These are phyloP conservation scores for Pholiota microspora DNA, from an alignment of 768 basidiomycete genomes.

Conservation along the genomic window DNA sequence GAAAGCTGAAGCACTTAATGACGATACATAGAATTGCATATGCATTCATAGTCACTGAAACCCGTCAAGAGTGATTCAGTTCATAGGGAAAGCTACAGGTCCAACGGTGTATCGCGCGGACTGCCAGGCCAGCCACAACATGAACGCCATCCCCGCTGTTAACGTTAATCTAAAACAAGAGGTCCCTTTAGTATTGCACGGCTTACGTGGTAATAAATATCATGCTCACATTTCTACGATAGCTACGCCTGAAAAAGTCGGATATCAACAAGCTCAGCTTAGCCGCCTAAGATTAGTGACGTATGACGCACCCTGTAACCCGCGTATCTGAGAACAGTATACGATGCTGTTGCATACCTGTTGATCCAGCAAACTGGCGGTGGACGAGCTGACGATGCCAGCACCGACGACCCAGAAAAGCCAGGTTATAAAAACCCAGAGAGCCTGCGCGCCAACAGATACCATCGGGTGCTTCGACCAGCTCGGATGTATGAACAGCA, in stretches of 20 bases:
- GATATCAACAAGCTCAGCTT: neutral
- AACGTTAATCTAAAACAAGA: slow-evolving; percentile 36
- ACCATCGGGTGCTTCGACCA: slow-evolving; percentile 53
- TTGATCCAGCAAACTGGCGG: slow-evolving; percentile 41
- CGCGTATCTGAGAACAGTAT: slow-evolving; percentile 57
- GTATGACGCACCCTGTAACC: slow-evolving; percentile 43
- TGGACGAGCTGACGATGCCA: slow-evolving; percentile 46
- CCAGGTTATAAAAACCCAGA: slow-evolving; percentile 62
- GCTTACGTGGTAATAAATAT: too few relatives aligned
- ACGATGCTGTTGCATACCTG: slow-evolving; percentile 41
- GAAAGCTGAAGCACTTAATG: neutral
- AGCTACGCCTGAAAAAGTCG: slow-evolving; percentile 37
- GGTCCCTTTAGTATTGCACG: neutral
- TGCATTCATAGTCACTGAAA: neutral
- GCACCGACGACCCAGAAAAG: slow-evolving; percentile 59
- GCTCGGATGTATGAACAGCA: slow-evolving; percentile 58
- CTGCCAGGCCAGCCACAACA: slow-evolving; percentile 53
- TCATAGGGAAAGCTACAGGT: slow-evolving; percentile 12
- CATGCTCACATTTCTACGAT: slow-evolving; percentile 49
- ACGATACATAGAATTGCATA: neutral
- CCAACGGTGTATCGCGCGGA: slow-evolving; percentile 34
- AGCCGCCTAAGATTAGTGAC: neutral
- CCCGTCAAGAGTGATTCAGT: neutral
- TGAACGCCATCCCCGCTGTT: slow-evolving; percentile 43
- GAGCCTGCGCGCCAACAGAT: slow-evolving; percentile 56